A percentile compares a stretch with the other conserved stretches of the same genome.
These are phyloP conservation scores for Curvularia eragrostidis DNA, from an alignment of 2,329 filamentous ascomycete genomes.

Conservation along the genomic window DNA sequence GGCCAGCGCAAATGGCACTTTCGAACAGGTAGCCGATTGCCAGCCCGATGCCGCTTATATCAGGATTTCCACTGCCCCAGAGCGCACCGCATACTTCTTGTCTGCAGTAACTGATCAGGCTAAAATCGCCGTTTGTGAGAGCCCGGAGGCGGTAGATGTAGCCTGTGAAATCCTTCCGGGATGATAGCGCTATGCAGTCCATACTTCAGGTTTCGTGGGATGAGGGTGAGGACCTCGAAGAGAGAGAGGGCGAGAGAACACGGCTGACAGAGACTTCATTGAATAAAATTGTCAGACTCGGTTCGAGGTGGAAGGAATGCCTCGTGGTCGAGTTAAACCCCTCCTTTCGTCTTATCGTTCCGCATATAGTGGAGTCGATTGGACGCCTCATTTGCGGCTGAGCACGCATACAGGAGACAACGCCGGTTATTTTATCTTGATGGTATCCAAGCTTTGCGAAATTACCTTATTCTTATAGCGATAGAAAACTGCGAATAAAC, in stretches of 20 bases:
- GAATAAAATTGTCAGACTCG: neutral
- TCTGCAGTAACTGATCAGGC: neutral
- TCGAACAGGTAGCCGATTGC: neutral
- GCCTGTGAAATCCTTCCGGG: neutral
- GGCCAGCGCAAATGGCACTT: neutral
- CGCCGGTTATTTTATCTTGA: neutral
- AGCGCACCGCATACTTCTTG: neutral
- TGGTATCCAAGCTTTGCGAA: neutral
- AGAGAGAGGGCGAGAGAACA: neutral
- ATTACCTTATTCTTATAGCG: neutral
- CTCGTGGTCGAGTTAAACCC: neutral
- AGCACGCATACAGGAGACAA: neutral
- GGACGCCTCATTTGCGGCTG: neutral
- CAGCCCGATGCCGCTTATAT: neutral
- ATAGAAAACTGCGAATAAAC: neutral
- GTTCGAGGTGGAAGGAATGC: neutral
- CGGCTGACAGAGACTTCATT: neutral
- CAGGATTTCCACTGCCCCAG: neutral
- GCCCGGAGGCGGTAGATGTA: neutral
- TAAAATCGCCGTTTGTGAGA: neutral
- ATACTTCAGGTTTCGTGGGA: neutral
- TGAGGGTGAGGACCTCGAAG: neutral
- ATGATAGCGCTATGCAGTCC: neutral
- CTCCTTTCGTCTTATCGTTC: neutral
- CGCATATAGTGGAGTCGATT: neutral